A percentile compares a stretch with the other conserved stretches of the same genome.
Evolutionary conservation across 164 flowering plant species (phyloP).

Genomic region (Macadamia integrifolia): DNA sequence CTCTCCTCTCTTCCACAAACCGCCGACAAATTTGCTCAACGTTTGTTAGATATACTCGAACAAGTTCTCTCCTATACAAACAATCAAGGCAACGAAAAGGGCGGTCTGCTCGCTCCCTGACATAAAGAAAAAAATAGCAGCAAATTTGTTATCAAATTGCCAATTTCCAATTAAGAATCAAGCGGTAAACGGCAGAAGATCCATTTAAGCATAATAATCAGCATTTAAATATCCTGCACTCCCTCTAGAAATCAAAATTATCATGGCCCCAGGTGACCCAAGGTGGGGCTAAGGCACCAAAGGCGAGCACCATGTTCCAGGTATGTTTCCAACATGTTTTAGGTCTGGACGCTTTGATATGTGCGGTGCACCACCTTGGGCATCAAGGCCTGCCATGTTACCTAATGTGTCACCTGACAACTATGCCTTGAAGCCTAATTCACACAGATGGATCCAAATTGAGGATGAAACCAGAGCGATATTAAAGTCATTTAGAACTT

Average conservation of each 20-base stretch:
- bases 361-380: too few relatives aligned
- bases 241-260: too few relatives aligned
- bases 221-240: too few relatives aligned
- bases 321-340: too few relatives aligned
- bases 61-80: slow-evolving; percentile 91
- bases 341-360: too few relatives aligned
- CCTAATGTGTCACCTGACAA: too few relatives aligned
- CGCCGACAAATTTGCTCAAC: slow-evolving; percentile 86
- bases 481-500: too few relatives aligned
- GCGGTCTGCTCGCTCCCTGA: slow-evolving; percentile 85
- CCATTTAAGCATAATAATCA: neutral
- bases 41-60: slow-evolving; percentile 82
- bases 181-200: neutral
- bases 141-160: slow-evolving; percentile 1
- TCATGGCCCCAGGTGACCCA: too few relatives aligned
- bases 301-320: too few relatives aligned
- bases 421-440: too few relatives aligned
- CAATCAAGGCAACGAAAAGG: slow-evolving; percentile 94
- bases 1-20: slow-evolving; percentile 80
- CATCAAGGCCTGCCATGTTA: too few relatives aligned
- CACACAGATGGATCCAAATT: neutral
- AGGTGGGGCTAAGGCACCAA: too few relatives aligned
- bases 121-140: slow-evolving; percentile 10
- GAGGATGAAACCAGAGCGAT: neutral
- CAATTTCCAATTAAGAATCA: neutral